A percentile compares a stretch with the other conserved stretches of the same genome.
phyloP scores from a whole-genome alignment of 441 rosid species.

The Populus trichocarpa region DNA sequence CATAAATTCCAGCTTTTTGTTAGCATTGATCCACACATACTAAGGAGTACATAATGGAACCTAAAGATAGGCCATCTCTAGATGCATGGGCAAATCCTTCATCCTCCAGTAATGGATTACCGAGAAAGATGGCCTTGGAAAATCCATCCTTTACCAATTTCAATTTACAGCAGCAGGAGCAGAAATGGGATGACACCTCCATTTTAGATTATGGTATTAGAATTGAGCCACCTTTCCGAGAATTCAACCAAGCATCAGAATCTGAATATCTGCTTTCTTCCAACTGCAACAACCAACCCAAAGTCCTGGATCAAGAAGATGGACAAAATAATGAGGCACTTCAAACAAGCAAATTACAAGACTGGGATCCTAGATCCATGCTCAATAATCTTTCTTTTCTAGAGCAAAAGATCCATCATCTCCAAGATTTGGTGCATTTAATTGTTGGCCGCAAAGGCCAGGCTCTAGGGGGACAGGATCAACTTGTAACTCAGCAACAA shows the following conservation, averaged over 20 bases:
- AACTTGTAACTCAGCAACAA: constrained; percentile 65
- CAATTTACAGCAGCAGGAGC: constrained; percentile 34
- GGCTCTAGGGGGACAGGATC: constrained; percentile 45
- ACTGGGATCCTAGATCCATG: constrained; percentile 86
- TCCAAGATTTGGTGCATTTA: constrained; percentile 72
- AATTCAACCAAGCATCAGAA: constrained; percentile 35
- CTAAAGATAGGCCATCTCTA: constrained; percentile 35
- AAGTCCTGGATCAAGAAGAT: constrained; percentile 19
- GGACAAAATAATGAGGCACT: constrained; percentile 30
- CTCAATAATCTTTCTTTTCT: constrained; percentile 73
- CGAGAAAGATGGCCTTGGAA: constrained; percentile 25
- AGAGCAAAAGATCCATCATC: constrained; percentile 84
- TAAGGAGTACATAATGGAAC: constrained; percentile 49
- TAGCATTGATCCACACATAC: constrained; percentile 19
- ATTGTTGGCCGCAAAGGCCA: constrained; percentile 54
- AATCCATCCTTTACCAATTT: constrained; percentile 35
- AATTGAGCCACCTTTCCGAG: constrained; percentile 38
- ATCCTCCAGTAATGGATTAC: constrained; percentile 32
- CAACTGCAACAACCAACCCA: constrained; percentile 28
- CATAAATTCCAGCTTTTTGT: constrained; percentile 24
- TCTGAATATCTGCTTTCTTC: constrained; percentile 26
- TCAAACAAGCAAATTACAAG: constrained; percentile 40
- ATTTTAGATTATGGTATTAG: constrained; percentile 46
- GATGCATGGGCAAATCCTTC: constrained; percentile 54
- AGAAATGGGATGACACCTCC: constrained; percentile 62